A percentile compares a stretch with the other conserved stretches of the same genome.
Evolutionary conservation across 2,329 filamentous ascomycete genomes (phyloP).

Genomic region (Colletotrichum sp.): DNA sequence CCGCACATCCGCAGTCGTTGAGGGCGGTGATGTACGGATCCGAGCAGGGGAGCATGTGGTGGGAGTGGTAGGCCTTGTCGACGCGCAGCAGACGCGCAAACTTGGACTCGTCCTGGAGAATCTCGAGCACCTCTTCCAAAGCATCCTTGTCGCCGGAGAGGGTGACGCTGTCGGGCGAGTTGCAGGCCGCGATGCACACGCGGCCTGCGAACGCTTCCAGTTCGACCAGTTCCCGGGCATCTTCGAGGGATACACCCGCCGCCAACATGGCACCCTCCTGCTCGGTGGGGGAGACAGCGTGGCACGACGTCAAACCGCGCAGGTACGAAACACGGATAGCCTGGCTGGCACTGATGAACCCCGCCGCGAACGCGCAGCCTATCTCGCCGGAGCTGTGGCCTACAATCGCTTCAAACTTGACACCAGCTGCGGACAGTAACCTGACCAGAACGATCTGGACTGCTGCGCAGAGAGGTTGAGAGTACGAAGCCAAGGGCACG

Average conservation of each 20-base stretch:
- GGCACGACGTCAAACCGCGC: conserved; percentile 35
- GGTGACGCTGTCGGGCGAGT: conserved; percentile 25
- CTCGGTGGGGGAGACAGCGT: not conserved
- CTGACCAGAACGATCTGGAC: conserved; percentile 28
- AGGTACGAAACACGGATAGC: conserved; percentile 52
- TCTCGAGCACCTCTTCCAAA: not conserved
- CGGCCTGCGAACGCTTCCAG: conserved; percentile 18
- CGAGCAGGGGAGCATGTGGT: conserved; percentile 25
- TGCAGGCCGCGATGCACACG: conserved; percentile 26
- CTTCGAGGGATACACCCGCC: conserved; percentile 19
- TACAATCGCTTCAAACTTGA: conserved; percentile 21
- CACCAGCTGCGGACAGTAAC: conserved; percentile 29
- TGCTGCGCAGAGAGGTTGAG: not conserved
- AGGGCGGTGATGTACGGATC: not conserved
- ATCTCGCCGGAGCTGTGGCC: conserved; percentile 23
- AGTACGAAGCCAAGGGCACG: not conserved
- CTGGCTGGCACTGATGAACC: conserved; percentile 40
- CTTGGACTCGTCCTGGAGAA: not conserved
- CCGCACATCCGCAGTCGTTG: not conserved
- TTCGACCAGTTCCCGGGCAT: conserved; percentile 13
- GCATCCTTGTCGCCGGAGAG: conserved; percentile 29
- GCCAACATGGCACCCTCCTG: conserved; percentile 29
- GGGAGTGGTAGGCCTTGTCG: conserved; percentile 32
- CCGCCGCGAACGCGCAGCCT: conserved; percentile 54
- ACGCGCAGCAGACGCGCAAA: not conserved